These are phyloP conservation scores for Diatrype stigma DNA, from an alignment of 2,329 filamentous ascomycete genomes.

Conservation along the genomic window DNA sequence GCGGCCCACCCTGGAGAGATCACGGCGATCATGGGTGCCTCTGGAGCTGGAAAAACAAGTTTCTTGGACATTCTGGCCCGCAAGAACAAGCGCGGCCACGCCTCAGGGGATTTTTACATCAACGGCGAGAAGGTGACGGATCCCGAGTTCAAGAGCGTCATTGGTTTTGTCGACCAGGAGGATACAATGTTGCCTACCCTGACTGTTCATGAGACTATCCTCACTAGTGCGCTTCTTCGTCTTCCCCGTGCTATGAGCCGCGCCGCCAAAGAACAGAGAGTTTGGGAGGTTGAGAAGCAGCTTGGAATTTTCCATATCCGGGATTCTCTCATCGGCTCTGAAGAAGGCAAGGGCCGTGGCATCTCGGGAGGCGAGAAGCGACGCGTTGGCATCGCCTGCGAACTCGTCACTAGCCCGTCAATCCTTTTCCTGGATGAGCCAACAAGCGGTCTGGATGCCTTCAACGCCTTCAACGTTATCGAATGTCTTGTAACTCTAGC, in stretches of 20 bases:
- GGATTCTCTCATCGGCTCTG: conserved; percentile 91
- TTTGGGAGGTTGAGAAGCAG: conserved; percentile 90
- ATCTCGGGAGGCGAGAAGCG: conserved; percentile 97
- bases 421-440: conserved; percentile 97
- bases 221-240: conserved; percentile 86
- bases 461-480: conserved; percentile 96
- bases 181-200: conserved; percentile 94
- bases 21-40: conserved; percentile 96
- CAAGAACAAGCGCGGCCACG: conserved; percentile 88
- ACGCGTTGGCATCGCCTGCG: conserved; percentile 93
- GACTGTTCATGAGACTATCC: conserved; percentile 95
- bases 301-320: conserved; percentile 92
- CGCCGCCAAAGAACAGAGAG: conserved; percentile 82
- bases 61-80: conserved; percentile 94
- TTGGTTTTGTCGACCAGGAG: conserved; percentile 97
- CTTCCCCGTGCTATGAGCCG: conserved; percentile 90
- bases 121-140: conserved; percentile 89
- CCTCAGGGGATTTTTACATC: conserved; percentile 79
- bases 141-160: conserved; percentile 81
- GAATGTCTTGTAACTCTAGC: conserved; percentile 93
- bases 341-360: conserved; percentile 88
- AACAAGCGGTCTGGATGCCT: conserved; percentile 92
- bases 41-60: conserved; percentile 93
- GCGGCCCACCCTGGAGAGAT: conserved; percentile 93
- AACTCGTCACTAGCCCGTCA: conserved; percentile 93